phyloP scores from a whole-genome alignment of 177 flowering plant genomes.

The Tripterygium wilfordii region DNA sequence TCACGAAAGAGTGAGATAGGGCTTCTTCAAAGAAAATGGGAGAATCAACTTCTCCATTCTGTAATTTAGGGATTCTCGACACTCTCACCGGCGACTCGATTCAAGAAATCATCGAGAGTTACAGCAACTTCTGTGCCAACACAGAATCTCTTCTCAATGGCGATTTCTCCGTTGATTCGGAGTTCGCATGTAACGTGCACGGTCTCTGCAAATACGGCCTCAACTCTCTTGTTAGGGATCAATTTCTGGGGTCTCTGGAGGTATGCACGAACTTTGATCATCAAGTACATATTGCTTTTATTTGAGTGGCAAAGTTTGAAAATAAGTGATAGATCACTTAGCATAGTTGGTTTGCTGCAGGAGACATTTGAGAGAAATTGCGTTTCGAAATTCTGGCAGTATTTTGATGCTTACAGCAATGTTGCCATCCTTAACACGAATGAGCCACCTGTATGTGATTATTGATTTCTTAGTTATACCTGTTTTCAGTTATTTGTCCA shows the following conservation, averaged over 20 bases:
- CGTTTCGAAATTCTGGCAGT: conserved; percentile 65
- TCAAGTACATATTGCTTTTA: not conserved
- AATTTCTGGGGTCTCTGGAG: conserved; percentile 65
- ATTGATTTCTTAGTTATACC: too few relatives aligned
- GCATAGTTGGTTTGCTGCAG: conserved; percentile 29
- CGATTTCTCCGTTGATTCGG: conserved; percentile 32
- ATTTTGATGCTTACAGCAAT: conserved; percentile 50
- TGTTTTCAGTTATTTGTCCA: too few relatives aligned
- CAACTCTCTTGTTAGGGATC: conserved; percentile 54
- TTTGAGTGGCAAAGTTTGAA: not conserved
- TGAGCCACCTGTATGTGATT: conserved; percentile 24
- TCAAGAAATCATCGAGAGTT: conserved; percentile 54
- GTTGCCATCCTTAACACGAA: conserved; percentile 14
- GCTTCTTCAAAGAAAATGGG: too few relatives aligned
- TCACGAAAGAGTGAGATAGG: too few relatives aligned
- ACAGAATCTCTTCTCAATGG: conserved; percentile 47
- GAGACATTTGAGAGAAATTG: conserved; percentile 59
- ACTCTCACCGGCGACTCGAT: conserved; percentile 36
- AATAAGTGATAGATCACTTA: not conserved
- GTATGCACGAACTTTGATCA: conserved; percentile 15
- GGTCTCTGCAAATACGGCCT: conserved; percentile 60
- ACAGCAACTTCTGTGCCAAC: conserved; percentile 50
- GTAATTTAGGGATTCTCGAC: conserved; percentile 43
- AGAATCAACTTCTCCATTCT: too few relatives aligned
- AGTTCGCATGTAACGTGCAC: conserved; percentile 40